A percentile compares a stretch with the other conserved stretches of the same genome.
These are phyloP conservation scores for Stramenopiles sp. DNA, from an alignment of 352 stramenopile species.

Conservation along the genomic window DNA sequence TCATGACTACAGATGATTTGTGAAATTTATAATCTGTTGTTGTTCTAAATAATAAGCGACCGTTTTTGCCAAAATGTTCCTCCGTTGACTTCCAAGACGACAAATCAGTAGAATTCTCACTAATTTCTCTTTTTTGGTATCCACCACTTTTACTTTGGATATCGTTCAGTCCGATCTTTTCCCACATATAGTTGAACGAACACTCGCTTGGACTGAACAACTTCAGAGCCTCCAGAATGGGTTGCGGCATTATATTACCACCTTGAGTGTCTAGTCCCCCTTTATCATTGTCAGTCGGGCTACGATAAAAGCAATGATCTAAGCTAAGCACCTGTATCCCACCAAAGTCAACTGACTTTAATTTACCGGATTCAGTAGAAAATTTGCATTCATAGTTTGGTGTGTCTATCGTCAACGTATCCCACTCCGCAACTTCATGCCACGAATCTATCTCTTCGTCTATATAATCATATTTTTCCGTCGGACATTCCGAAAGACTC, in stretches of 20 bases:
- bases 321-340: background rate
- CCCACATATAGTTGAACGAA: background rate
- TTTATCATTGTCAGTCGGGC: conserved; percentile 27
- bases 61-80: background rate
- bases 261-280: conserved; percentile 14
- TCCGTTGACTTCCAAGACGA: background rate
- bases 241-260: background rate
- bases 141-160: background rate
- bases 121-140: background rate
- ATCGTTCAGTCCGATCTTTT: background rate
- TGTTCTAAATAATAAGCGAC: background rate
- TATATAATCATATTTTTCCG: background rate
- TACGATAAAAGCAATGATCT: conserved; percentile 24
- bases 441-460: background rate
- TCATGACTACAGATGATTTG: background rate
- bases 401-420: background rate
- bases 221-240: background rate
- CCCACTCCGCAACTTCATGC: background rate
- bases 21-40: background rate
- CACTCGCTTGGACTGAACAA: background rate
- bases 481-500: too few relatives aligned
- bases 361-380: background rate
- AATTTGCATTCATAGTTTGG: background rate
- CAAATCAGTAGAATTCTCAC: background rate
- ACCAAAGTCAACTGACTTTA: background rate